Evolutionary conservation across 257 asterid genomes (phyloP).

Genomic region (Osmanthus fragrans): DNA sequence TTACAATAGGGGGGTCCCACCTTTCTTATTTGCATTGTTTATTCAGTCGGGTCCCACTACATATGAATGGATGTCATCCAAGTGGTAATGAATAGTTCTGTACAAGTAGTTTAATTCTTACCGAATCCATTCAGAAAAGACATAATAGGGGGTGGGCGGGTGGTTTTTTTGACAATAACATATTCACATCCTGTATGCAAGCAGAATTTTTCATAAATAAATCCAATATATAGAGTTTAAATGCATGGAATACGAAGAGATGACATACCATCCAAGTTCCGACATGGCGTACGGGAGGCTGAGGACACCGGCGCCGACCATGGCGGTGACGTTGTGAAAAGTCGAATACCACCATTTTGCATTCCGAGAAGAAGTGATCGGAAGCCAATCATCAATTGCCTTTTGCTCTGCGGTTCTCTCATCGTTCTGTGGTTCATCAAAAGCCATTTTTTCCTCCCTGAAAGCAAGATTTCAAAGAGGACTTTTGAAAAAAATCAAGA

Average conservation of each 20-base stretch:
- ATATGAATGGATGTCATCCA: too few species aligned
- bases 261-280: conserved; percentile 57
- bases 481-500: neutral
- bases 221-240: neutral
- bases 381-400: conserved; percentile 68
- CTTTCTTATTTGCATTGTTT: too few species aligned
- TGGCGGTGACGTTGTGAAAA: conserved; percentile 80
- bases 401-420: conserved; percentile 36
- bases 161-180: too few species aligned
- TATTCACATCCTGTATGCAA: too few species aligned
- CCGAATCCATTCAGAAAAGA: too few species aligned
- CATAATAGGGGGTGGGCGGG: too few species aligned
- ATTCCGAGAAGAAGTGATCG: conserved; percentile 51
- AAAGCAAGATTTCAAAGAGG: conserved; percentile 10
- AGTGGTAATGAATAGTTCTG: too few species aligned
- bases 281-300: conserved; percentile 73
- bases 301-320: conserved; percentile 82
- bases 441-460: conserved; percentile 5
- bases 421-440: neutral
- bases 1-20: too few species aligned
- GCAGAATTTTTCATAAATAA: too few species aligned
- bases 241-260: neutral
- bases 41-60: too few species aligned
- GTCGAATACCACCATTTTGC: conserved; percentile 77
- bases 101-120: too few species aligned